Percentiles rank a stretch among this genome's conserved stretches.
phyloP scores from a whole-genome alignment of 306 rosid genomes.

The Neltuma alba region DNA sequence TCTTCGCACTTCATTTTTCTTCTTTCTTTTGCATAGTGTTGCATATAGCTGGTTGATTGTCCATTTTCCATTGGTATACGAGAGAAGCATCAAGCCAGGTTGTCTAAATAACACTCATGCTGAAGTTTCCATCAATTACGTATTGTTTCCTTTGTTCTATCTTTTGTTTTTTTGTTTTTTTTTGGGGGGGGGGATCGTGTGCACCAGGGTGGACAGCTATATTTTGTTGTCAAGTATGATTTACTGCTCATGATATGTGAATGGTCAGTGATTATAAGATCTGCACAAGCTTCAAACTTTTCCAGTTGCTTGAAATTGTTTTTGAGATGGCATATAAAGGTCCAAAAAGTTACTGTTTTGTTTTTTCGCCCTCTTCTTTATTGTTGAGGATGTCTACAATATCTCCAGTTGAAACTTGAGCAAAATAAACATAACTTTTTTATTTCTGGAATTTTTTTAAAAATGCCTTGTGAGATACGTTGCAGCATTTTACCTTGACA shows the following conservation, averaged over 20 bases:
- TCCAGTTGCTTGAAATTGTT: neutral
- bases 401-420: neutral
- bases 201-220: neutral
- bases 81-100: neutral
- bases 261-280: neutral
- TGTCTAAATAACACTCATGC: neutral
- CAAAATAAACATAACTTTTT: neutral
- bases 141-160: neutral
- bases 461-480: neutral
- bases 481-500: slow-evolving; percentile 18
- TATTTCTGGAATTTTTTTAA: slow-evolving; percentile 15
- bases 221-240: neutral
- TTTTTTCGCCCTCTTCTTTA: neutral
- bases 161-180: too few species aligned
- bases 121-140: neutral
- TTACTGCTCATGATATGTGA: neutral
- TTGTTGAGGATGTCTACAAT: neutral
- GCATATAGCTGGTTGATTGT: neutral
- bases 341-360: neutral
- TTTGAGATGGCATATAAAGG: neutral
- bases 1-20: neutral
- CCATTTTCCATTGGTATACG: neutral
- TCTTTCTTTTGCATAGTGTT: neutral
- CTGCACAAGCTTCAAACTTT: neutral
- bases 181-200: too few species aligned